Evolutionary conservation across 768 basidiomycete species (phyloP).

Genomic region (Rhizopogon roseolus): DNA sequence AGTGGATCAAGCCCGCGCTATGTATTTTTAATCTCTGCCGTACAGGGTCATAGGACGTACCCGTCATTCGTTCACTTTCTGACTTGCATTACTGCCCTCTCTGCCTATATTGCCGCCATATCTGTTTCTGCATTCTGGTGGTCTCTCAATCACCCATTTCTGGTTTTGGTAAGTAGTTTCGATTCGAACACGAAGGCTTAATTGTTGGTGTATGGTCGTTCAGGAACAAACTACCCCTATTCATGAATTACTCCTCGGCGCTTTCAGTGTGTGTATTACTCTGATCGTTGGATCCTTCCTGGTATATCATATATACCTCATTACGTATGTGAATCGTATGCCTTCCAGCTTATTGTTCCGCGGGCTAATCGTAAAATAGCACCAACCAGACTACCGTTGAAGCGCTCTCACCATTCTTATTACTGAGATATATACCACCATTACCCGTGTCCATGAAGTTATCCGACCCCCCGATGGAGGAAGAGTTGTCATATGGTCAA

Average conservation of each 20-base stretch:
- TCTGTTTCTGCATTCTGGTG: constrained; percentile 52
- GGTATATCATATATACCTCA: constrained; percentile 71
- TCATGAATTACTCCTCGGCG: constrained; percentile 64
- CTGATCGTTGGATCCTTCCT: constrained; percentile 74
- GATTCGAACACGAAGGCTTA: not conserved
- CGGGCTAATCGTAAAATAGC: constrained; percentile 28
- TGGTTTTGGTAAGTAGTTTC: constrained; percentile 45
- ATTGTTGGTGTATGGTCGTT: constrained; percentile 1
- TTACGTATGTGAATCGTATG: constrained; percentile 44
- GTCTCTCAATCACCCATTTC: constrained; percentile 59
- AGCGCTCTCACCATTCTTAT: constrained; percentile 66
- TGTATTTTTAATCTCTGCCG: constrained; percentile 1
- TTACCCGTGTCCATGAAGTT: constrained; percentile 45
- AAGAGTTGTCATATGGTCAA: constrained; percentile 63
- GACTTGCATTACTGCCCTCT: constrained; percentile 53
- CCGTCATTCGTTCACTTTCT: constrained; percentile 82
- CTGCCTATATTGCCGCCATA: constrained; percentile 54
- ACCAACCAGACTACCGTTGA: constrained; percentile 88
- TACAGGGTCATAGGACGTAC: constrained; percentile 78
- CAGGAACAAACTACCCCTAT: constrained; percentile 65
- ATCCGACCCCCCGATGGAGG: constrained; percentile 68
- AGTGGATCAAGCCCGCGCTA: not conserved
- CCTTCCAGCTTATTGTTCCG: not conserved
- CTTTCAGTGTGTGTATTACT: constrained; percentile 52
- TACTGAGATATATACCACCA: constrained; percentile 67